Evolutionary conservation across 2,329 filamentous ascomycete species (phyloP), one percentile per base, ranked within the genome.

Genomic region (Cryphonectria japonica): DNA sequence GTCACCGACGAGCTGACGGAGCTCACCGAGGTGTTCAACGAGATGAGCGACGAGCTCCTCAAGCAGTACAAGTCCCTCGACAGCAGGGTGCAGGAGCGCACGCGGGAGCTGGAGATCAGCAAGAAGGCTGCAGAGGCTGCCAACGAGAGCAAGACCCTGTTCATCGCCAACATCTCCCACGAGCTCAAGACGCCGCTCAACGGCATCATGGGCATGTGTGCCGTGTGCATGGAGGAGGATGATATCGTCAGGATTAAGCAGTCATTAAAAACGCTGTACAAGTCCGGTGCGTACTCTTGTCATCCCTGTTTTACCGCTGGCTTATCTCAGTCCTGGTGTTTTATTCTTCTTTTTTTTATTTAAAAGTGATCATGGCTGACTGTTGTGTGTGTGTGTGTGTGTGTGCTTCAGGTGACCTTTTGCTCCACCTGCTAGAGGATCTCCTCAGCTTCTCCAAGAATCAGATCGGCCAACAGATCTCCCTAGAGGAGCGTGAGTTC

Each of bases 71-170:
- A 91, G 41, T 90, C 89, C 14, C 84, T 98, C 0, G 95, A 98
- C 79, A 91, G 95, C 70, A 91, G 95, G 76, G 95, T 98, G 0
- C 89, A 89, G 8, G 90, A 95, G 78, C 87, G 95, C 69, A 98
- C 95, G 0, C 88, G 88, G 50, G 93, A 98, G 80, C 85, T 98
- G 0, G 94, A 97, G 77, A 89, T 93, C 73, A 97, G 92, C 83
- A 97, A 97, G 79, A 93, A 94, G 82, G 93, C 94, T 1, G 95
- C 95, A 1, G 95, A 97, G 80, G 92, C 93, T n/a, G 95, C 95
- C 3, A 98, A 97, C 76, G 93, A 97, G 81, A 97, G 93, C 85
- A 99, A 99, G 83, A 98, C 96, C 0, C 85, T 98, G 11, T 98
- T 98, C 82, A 97, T 99, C 74, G 96, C 96, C 26, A 98, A 98